These are phyloP conservation scores for Dillenia suffruticosa DNA, from an alignment of 164 flowering plant species.

Conservation along the genomic window DNA sequence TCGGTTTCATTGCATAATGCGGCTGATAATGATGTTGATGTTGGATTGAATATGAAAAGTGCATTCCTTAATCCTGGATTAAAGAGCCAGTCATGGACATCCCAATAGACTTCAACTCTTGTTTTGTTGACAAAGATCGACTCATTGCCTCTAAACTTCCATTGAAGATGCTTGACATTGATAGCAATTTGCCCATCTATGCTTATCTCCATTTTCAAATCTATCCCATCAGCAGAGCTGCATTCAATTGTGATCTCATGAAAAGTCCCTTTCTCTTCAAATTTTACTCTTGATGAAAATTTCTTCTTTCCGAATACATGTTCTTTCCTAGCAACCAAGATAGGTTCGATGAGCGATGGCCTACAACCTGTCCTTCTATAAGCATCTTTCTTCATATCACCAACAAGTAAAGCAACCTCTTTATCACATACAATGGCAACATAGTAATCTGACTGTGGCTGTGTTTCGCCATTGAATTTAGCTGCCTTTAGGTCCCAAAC, in stretches of 20 bases:
- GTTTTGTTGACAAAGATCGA: conserved; percentile 28
- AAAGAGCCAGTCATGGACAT: conserved; percentile 74
- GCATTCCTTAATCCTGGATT: conserved; percentile 39
- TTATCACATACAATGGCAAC: conserved; percentile 51
- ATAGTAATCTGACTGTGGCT: conserved; percentile 50
- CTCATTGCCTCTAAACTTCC: conserved; percentile 72
- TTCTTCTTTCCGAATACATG: conserved; percentile 54
- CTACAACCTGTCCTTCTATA: conserved; percentile 41
- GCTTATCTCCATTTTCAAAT: conserved; percentile 46
- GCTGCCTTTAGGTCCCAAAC: conserved; percentile 60
- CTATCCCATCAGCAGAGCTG: conserved; percentile 17
- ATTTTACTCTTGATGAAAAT: conserved; percentile 37
- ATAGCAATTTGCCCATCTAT: conserved; percentile 41
- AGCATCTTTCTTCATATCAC: conserved; percentile 56
- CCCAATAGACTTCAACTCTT: conserved; percentile 52
- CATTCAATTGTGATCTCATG: conserved; percentile 49
- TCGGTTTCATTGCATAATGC: conserved; percentile 12
- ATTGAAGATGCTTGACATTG: conserved; percentile 54
- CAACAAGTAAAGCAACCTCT: conserved; percentile 48
- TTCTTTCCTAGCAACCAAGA: conserved; percentile 44
- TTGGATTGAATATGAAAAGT: conserved; percentile 42
- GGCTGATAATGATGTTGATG: conserved; percentile 5
- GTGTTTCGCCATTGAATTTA: conserved; percentile 47
- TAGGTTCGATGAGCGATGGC: conserved; percentile 46
- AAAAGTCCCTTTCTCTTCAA: conserved; percentile 32